These are phyloP conservation scores for Salvia sclarea DNA, from an alignment of 305 asterid species.

Conservation along the genomic window DNA sequence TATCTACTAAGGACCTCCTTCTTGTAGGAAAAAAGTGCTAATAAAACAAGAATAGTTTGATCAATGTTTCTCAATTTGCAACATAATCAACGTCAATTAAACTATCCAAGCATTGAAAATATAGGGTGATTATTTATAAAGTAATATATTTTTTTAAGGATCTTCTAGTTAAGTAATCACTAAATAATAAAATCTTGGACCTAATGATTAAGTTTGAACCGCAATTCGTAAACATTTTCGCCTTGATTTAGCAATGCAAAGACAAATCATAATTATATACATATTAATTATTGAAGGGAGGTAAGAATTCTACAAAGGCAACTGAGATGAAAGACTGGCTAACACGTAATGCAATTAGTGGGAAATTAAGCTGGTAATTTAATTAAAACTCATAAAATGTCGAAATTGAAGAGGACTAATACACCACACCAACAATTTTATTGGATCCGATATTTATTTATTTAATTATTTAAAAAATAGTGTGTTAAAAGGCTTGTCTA, in stretches of 20 bases:
- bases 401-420: constrained; percentile 1
- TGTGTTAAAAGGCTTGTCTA: too few relatives aligned
- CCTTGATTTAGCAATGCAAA: background rate
- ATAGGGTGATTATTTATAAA: background rate
- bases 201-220: background rate
- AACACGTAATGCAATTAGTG: constrained; percentile 2
- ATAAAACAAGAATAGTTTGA: too few relatives aligned
- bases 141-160: background rate
- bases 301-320: constrained; percentile 30
- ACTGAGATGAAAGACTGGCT: constrained; percentile 24
- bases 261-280: background rate
- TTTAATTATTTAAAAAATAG: too few relatives aligned
- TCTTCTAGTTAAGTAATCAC: background rate
- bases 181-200: background rate
- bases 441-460: too few relatives aligned
- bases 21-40: too few relatives aligned
- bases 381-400: background rate
- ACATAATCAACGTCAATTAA: background rate
- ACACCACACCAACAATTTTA: too few relatives aligned
- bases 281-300: background rate
- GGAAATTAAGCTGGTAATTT: constrained; percentile 3
- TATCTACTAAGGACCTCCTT: too few relatives aligned
- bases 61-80: too few relatives aligned
- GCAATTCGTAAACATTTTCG: background rate
- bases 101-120: constrained; percentile 5